Evolutionary conservation across 1,139 yeast genomes (phyloP), one percentile per base, ranked within the genome.

Genomic region (Saccharomyces pastorianus): DNA sequence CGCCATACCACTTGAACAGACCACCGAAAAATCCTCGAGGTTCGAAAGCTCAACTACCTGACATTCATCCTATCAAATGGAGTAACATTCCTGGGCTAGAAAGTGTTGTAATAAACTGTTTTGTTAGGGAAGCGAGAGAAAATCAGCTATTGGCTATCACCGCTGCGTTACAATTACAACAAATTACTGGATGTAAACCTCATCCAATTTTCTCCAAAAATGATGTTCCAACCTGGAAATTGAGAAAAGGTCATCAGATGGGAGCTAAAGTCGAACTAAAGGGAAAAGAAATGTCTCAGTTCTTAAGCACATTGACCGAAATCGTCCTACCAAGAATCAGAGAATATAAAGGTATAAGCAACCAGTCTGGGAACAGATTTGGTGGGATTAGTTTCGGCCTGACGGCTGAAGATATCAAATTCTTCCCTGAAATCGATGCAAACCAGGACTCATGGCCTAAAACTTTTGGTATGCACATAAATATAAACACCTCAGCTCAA

Each of bases 381-480:
- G 99, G 99, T 54, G 88, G 89, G 69, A 80, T 95, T 57, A 79
- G 95, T 17, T 84, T 95, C 67, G 97, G 97, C 47, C 74, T 95
- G 61, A 81, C 80, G 50, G 81, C 89, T 2, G 89, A 85, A 55
- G 90, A 88, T 64, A 82, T 88, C 55, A 82, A 82, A 65, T 79
- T 78, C 64, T 95, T 95, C 78, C 99, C 99, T 2, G 99, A 95
- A 72, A 83, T 95, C 59, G 96, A 91, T 69, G 82, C 84, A 56
- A 90, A 86, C 73, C 93, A 86, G 70, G 99, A 91, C 70, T 76
- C 87, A 63, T 93, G 93, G 86, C 95, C 96, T 48, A 81, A 78
- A 63, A 82, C 91, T 52, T 88, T 84, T 69, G 98, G 97, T 57
- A 79, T 93, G 76, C 87, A 90, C 67, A 78, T 93, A 55, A 88